Evolutionary conservation across 108 stramenopile genomes (phyloP), one percentile per base, ranked within the genome.

Genomic region (Mediolabrus comicus): DNA sequence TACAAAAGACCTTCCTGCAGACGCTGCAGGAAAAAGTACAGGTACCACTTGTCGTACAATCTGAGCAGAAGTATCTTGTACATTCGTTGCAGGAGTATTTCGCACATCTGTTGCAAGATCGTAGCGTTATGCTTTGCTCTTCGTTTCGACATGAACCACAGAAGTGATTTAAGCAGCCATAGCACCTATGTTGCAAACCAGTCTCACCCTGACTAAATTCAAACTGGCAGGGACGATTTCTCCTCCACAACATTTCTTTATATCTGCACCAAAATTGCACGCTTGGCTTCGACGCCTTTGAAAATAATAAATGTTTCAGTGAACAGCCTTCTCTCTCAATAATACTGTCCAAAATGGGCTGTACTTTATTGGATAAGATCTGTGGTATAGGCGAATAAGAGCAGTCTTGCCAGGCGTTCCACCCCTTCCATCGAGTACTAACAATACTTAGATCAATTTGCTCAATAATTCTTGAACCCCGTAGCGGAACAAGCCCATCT

Each of bases 331-430:
- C 38, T 3, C 25, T 13, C 11, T 43, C 41, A 43, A 61, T 38
- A 38, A 61, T 38, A 11, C 59, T 61, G 3, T 61, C 59, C 10
- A 61, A 35, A 38, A 61, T 61, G 34, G 59, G 59, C 10, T 39
- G 10, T 35, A 61, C 59, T 3, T 27, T 10, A 9, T 55, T 0
- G 36, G 11, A 38, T 11, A 38, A 2, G 9, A 38, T 38, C 36
- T 38, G 36, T 10, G 53, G 53, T 17, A 14, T 13, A 12, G 2
- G 27, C 3, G 10, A 3, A 54, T 12, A 41, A 14, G 14, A 41
- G 11, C 39, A 14, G 39, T 41, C 14, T 14, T 11, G 11, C 12
- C 39, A 11, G 12, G 17, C 25, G 2, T n/a, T 14, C 53, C 27
- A 29, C 17, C 2, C 53, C 10, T 17, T 54, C 14, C n/a, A 10